A percentile compares a stretch with the other conserved stretches of the same genome.
phyloP scores from a whole-genome alignment of 176 grass and related monocot species.

The bread wheat (Triticum aestivum) region DNA sequence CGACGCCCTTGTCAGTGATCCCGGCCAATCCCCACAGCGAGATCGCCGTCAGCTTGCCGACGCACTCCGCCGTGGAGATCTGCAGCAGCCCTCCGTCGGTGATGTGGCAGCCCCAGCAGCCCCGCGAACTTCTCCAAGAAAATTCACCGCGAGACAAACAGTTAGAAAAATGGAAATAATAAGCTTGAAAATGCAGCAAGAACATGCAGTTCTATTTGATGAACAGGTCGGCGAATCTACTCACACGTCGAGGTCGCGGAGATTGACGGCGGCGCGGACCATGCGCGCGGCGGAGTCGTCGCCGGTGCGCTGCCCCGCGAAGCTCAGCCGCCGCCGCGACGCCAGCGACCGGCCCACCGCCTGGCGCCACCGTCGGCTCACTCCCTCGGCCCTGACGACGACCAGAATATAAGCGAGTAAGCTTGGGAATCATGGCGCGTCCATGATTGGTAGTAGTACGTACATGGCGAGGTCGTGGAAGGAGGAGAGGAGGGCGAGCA shows the following conservation, averaged over 20 bases:
- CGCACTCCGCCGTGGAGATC: constrained; percentile 66
- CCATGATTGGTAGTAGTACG: background rate
- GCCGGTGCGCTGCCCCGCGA: constrained; percentile 74
- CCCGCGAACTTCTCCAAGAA: constrained; percentile 63
- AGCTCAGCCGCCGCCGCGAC: constrained; percentile 61
- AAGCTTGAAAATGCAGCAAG: background rate
- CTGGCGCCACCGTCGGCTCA: constrained; percentile 72
- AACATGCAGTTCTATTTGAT: too few species aligned
- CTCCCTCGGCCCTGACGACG: constrained; percentile 52
- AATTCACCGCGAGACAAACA: background rate
- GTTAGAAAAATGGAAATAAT: background rate
- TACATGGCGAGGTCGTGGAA: constrained; percentile 87
- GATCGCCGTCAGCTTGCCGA: constrained; percentile 67
- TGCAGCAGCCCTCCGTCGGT: constrained; percentile 68
- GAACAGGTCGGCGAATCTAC: constrained; percentile 29
- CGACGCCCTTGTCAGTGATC: constrained; percentile 80
- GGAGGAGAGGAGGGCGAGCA: constrained; percentile 69
- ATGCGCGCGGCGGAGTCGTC: constrained; percentile 72
- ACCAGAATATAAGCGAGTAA: too few species aligned
- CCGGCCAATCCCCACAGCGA: constrained; percentile 90
- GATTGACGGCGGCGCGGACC: constrained; percentile 63
- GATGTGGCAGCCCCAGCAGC: constrained; percentile 85
- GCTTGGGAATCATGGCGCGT: too few species aligned
- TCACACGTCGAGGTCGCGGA: constrained; percentile 77
- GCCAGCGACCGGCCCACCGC: constrained; percentile 70